Conservation (phyloP, 2,329 filamentous ascomycete genomes). For the Lomentospora prolificans region DNA sequence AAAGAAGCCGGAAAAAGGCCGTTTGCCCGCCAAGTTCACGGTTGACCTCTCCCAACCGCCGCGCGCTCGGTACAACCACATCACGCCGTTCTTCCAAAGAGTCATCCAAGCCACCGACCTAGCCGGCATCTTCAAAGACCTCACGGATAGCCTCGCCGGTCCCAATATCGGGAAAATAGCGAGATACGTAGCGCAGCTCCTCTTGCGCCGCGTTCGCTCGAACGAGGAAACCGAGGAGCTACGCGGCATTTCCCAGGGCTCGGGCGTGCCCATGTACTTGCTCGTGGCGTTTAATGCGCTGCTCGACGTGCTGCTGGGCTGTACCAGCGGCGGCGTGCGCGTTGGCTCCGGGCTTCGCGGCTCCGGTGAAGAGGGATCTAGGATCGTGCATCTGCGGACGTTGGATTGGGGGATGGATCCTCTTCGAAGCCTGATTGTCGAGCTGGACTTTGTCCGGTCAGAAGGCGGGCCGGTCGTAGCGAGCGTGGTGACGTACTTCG, state of each 20-base stretch:
- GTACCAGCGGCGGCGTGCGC: conserved; percentile 40
- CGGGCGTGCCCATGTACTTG: conserved; percentile 45
- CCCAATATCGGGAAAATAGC: conserved; percentile 17
- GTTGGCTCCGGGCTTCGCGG: conserved; percentile 5
- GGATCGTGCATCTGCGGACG: conserved; percentile 44
- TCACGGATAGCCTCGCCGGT: conserved; percentile 24
- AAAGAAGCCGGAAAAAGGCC: not conserved
- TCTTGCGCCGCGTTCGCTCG: conserved; percentile 39
- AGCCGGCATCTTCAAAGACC: conserved; percentile 37
- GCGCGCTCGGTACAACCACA: conserved; percentile 16
- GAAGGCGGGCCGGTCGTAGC: conserved; percentile 27
- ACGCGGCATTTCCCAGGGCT: conserved; percentile 41
- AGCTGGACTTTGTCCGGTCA: conserved; percentile 36
- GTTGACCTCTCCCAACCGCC: not conserved
- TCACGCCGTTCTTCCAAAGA: conserved; percentile 15
- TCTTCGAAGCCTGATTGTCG: conserved; percentile 37
- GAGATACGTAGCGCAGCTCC: conserved; percentile 28
- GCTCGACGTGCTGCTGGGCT: conserved; percentile 54
- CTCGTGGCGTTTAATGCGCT: conserved; percentile 54
- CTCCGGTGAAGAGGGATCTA: conserved; percentile 13
- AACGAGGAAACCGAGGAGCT: conserved; percentile 52
- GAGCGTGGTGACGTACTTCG: conserved; percentile 35
- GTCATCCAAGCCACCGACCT: conserved; percentile 21
- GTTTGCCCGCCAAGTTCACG: not conserved
- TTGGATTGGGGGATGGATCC: conserved; percentile 46